A percentile compares a stretch with the other conserved stretches of the same genome.
phyloP scores from a whole-genome alignment of 2,329 filamentous ascomycete genomes.

The Microdochium trichocladiopsis region DNA sequence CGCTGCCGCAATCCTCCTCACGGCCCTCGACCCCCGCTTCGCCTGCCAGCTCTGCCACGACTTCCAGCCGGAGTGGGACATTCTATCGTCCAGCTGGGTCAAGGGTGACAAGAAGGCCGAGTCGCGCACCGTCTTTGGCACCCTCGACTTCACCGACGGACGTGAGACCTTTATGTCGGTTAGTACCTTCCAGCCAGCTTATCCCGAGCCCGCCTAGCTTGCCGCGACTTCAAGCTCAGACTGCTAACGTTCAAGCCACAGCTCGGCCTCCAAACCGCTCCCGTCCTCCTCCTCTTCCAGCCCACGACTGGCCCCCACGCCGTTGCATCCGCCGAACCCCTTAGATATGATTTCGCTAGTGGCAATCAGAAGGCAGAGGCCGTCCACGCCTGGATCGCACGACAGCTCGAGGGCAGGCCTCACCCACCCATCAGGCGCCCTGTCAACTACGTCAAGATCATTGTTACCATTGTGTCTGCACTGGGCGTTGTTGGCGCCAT shows the following conservation, averaged over 20 bases:
- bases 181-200: constrained; percentile 19
- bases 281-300: constrained; percentile 80
- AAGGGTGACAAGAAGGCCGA: constrained; percentile 73
- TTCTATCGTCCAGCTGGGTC: constrained; percentile 79
- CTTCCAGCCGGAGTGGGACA: constrained; percentile 90
- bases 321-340: constrained; percentile 57
- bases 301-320: constrained; percentile 79
- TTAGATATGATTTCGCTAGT: constrained; percentile 77
- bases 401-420: constrained; percentile 70
- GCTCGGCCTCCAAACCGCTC: constrained; percentile 91
- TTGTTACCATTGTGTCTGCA: constrained; percentile 58
- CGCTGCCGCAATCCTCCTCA: constrained; percentile 73
- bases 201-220: no score
- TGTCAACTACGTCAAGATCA: constrained; percentile 76
- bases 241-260: no score
- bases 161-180: constrained; percentile 83
- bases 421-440: constrained; percentile 76
- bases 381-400: constrained; percentile 70
- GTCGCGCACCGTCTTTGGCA: constrained; percentile 70
- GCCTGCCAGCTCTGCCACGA: constrained; percentile 82
- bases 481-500: constrained; percentile 63
- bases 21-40: constrained; percentile 75
- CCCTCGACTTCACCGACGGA: constrained; percentile 82
- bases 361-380: constrained; percentile 71
- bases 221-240: no score